A percentile compares a stretch with the other conserved stretches of the same genome.
phyloP scores from a whole-genome alignment of 148 eudicot genomes.

The Bassia scoparia region DNA sequence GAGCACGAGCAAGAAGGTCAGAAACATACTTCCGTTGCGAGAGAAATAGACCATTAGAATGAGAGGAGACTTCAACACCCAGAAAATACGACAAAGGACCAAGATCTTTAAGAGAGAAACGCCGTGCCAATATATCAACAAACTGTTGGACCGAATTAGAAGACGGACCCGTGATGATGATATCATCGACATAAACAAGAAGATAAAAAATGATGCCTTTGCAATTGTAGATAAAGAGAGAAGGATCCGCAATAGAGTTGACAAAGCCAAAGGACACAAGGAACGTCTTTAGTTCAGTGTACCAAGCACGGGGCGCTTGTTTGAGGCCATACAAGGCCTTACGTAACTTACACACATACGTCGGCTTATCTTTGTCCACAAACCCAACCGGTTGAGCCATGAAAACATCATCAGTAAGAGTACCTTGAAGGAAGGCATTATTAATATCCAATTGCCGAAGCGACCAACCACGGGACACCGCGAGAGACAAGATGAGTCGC shows the following conservation, averaged over 20 bases:
- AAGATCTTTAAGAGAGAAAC: background rate
- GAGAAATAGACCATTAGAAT: too few species aligned
- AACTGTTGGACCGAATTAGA: background rate
- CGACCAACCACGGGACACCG: background rate
- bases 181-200: background rate
- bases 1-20: too few species aligned
- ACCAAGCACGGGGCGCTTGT: constrained; percentile 17
- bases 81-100: background rate
- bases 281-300: background rate
- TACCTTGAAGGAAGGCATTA: too few species aligned
- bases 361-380: background rate
- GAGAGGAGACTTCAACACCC: background rate
- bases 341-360: background rate
- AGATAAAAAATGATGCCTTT: too few species aligned
- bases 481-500: background rate
- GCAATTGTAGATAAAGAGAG: background rate
- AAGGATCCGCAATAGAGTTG: background rate
- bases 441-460: too few species aligned
- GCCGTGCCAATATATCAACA: too few species aligned
- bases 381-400: too few species aligned
- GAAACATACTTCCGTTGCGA: too few species aligned
- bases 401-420: too few species aligned
- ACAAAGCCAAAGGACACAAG: background rate
- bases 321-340: constrained; percentile 8
- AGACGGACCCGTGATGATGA: too few species aligned